phyloP scores from a whole-genome alignment of 2,329 filamentous ascomycete genomes.

The Fusarium cyanostomum region DNA sequence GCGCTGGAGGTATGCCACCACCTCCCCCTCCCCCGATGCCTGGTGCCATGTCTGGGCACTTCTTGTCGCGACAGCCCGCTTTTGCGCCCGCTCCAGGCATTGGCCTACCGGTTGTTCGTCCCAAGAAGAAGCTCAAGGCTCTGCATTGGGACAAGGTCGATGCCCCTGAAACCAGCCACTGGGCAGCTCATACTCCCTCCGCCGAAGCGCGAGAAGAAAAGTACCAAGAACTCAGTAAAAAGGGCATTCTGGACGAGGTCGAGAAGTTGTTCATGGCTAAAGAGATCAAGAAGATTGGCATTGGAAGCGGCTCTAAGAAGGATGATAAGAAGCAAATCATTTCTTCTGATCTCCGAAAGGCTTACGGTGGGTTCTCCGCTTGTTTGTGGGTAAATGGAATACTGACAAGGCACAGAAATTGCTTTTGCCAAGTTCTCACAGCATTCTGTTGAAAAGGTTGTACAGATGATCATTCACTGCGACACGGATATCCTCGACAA shows the following conservation, averaged over 20 bases:
- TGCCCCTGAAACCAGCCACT: constrained; percentile 88
- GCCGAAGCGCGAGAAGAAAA: constrained; percentile 92
- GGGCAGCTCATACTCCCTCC: constrained; percentile 88
- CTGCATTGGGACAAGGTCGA: constrained; percentile 99
- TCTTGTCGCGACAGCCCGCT: constrained; percentile 71
- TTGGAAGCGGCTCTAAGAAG: constrained; percentile 72
- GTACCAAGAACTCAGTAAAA: constrained; percentile 90
- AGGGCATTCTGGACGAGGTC: constrained; percentile 96
- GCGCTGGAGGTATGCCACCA: constrained; percentile 53
- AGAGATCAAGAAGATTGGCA: constrained; percentile 88
- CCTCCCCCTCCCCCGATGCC: constrained; percentile 73
- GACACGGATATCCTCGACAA: constrained; percentile 90
- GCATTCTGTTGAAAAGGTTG: constrained; percentile 81
- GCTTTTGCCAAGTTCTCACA: constrained; percentile 94
- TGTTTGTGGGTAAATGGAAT: background rate
- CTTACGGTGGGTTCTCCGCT: constrained; percentile 68
- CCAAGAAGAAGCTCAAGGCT: constrained; percentile 99
- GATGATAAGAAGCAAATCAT: constrained; percentile 99
- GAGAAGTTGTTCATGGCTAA: constrained; percentile 98
- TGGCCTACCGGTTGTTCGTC: constrained; percentile 81
- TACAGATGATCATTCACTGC: constrained; percentile 95
- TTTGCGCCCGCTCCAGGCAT: constrained; percentile 65
- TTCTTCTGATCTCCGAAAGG: constrained; percentile 86
- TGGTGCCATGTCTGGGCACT: constrained; percentile 78
- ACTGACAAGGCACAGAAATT: constrained; percentile 70